A percentile compares a stretch with the other conserved stretches of the same genome.
phyloP scores from a whole-genome alignment of 345 rosid species.

The Aegle marmelos region DNA sequence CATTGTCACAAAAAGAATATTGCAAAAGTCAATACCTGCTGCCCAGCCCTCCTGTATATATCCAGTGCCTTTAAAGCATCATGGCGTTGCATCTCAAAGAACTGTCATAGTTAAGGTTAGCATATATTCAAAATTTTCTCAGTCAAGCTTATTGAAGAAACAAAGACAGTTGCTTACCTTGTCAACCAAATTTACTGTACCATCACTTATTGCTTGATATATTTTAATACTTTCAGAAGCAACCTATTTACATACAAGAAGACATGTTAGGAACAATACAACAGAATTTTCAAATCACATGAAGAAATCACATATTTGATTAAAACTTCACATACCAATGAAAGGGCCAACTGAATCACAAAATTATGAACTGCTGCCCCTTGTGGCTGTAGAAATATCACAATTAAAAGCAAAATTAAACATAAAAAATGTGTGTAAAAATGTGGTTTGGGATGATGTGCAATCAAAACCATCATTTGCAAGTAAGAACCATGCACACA shows the following conservation, averaged over 20 bases:
- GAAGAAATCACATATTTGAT: slow-evolving; percentile 15
- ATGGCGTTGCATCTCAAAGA: slow-evolving; percentile 90
- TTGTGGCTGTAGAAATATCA: slow-evolving; percentile 65
- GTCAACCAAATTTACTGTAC: slow-evolving; percentile 84
- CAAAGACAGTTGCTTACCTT: slow-evolving; percentile 49
- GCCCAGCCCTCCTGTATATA: slow-evolving; percentile 78
- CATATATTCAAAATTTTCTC: slow-evolving; percentile 12
- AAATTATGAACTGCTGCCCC: slow-evolving; percentile 85
- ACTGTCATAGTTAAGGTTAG: slow-evolving; percentile 45
- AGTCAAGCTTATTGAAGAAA: slow-evolving; percentile 18
- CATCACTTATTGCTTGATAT: slow-evolving; percentile 86
- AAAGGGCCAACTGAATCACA: slow-evolving; percentile 81
- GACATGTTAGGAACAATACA: neutral
- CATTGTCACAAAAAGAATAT: slow-evolving; percentile 6
- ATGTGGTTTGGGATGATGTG: neutral
- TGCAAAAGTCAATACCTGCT: slow-evolving; percentile 59
- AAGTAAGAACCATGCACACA: neutral
- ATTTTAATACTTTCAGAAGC: slow-evolving; percentile 84
- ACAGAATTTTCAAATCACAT: slow-evolving; percentile 4
- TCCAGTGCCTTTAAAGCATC: slow-evolving; percentile 87
- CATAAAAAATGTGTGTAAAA: neutral
- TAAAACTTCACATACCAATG: slow-evolving; percentile 57
- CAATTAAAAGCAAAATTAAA: slow-evolving; percentile 3
- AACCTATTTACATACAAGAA: slow-evolving; percentile 50
- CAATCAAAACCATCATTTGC: neutral